Conservation (phyloP, 2,329 filamentous ascomycete species). For the Penicillium sp. region DNA sequence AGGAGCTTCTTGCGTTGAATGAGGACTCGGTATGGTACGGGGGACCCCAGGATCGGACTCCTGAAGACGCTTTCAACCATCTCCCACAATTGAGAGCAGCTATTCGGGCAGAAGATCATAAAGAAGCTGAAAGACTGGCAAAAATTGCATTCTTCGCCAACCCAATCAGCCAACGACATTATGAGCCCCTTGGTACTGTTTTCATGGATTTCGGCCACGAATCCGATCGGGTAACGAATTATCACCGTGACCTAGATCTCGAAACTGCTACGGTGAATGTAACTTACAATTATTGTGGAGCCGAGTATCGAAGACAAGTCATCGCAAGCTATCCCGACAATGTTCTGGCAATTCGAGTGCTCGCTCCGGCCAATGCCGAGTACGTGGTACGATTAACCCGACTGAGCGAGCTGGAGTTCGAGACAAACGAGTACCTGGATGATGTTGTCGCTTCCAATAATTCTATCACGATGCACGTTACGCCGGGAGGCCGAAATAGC, state of each 20-base stretch:
- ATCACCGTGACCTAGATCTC: constrained; percentile 51
- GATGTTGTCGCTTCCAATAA: constrained; percentile 38
- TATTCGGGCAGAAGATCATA: constrained; percentile 49
- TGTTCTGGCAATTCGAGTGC: constrained; percentile 46
- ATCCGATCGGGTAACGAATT: constrained; percentile 36
- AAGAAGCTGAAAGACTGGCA: constrained; percentile 51
- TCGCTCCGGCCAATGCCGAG: constrained; percentile 31
- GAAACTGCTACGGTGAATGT: constrained; percentile 45
- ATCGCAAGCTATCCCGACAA: constrained; percentile 53
- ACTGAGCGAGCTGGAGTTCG: constrained; percentile 51
- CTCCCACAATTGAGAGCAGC: constrained; percentile 49
- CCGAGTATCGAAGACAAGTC: constrained; percentile 45
- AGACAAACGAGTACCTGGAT: constrained; percentile 54
- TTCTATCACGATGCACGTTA: constrained; percentile 46
- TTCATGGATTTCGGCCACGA: constrained; percentile 51
- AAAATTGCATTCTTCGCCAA: constrained; percentile 53
- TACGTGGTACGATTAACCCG: constrained; percentile 43
- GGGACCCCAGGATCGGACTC: constrained; percentile 52
- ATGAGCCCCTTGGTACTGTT: constrained; percentile 53
- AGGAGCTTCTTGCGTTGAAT: constrained; percentile 55
- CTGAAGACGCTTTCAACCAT: constrained; percentile 46
- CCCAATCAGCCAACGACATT: constrained; percentile 55
- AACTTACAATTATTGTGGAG: constrained; percentile 45
- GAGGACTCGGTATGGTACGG: constrained; percentile 59
- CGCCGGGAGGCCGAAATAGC: constrained; percentile 45